phyloP scores from a whole-genome alignment of 1,284 basidiomycete genomes.

The Trichosporon coremiiforme region DNA sequence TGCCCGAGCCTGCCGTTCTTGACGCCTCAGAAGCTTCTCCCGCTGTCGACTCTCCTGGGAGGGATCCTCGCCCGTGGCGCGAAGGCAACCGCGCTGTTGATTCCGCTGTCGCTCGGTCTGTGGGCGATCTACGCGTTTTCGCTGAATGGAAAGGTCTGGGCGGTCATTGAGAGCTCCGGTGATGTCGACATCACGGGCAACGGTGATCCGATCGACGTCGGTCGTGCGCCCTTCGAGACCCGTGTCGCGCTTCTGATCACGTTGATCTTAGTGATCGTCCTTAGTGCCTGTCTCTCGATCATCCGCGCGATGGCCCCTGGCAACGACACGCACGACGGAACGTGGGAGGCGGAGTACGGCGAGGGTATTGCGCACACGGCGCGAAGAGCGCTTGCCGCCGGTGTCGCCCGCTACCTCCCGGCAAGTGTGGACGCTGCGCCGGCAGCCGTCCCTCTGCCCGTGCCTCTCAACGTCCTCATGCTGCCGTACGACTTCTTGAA shows the following conservation, averaged over 20 bases:
- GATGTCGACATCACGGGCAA: constrained; percentile 14
- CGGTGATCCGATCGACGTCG: constrained; percentile 28
- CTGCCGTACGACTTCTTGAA: constrained; percentile 32
- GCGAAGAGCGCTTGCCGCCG: constrained; percentile 30
- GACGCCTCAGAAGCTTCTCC: constrained; percentile 29
- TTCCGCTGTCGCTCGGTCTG: constrained; percentile 26
- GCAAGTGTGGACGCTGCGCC: constrained; percentile 26
- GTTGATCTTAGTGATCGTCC: constrained; percentile 29
- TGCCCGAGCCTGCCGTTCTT: constrained; percentile 29
- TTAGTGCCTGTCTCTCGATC: constrained; percentile 29
- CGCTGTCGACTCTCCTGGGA: constrained; percentile 28
- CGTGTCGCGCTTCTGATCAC: constrained; percentile 31
- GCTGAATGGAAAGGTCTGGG: constrained; percentile 32
- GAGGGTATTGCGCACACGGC: constrained; percentile 25
- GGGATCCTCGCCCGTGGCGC: constrained; percentile 33
- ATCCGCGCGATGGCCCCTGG: constrained; percentile 32
- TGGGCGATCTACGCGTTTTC: constrained; percentile 32
- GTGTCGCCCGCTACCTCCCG: constrained; percentile 31
- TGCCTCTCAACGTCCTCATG: constrained; percentile 36
- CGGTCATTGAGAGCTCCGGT: background rate
- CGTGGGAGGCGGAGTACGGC: constrained; percentile 36
- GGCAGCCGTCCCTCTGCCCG: constrained; percentile 25
- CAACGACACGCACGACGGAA: constrained; percentile 33
- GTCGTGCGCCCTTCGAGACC: constrained; percentile 34
- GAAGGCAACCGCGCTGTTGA: constrained; percentile 29